These are phyloP conservation scores for Balakata baccata DNA, from an alignment of 345 rosid species.

Conservation along the genomic window DNA sequence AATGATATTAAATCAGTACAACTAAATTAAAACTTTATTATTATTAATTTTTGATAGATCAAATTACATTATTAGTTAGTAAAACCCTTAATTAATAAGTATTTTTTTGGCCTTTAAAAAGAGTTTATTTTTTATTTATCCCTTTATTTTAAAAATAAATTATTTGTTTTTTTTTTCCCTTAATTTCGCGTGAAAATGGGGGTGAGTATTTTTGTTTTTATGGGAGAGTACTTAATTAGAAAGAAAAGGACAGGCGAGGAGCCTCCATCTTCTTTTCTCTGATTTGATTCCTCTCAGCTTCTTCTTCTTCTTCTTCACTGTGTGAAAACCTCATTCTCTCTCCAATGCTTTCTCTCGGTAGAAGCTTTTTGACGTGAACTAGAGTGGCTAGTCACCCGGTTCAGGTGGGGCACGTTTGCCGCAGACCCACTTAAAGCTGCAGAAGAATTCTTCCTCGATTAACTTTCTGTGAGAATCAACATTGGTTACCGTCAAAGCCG, in stretches of 20 bases:
- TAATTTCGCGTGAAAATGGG: too few species aligned
- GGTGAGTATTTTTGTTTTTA: too few species aligned
- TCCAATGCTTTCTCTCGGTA: not conserved
- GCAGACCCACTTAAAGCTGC: not conserved
- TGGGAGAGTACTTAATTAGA: not conserved
- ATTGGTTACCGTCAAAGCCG: not conserved
- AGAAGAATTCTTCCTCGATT: not conserved
- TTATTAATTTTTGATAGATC: too few species aligned
- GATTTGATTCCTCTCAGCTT: not conserved
- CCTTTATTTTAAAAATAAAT: too few species aligned
- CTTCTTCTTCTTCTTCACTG: not conserved
- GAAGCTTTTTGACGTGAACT: not conserved
- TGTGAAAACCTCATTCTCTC: not conserved
- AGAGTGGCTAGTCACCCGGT: not conserved
- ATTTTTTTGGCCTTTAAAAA: too few species aligned
- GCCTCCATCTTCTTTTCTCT: not conserved
- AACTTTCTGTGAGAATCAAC: not conserved
- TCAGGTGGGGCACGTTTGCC: not conserved
- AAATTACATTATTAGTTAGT: too few species aligned
- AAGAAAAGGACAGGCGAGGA: slow-evolving; percentile 2
- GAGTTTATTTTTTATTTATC: too few species aligned
- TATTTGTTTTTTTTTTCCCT: too few species aligned
- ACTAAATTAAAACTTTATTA: too few species aligned
- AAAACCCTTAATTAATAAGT: too few species aligned
- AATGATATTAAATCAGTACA: too few species aligned